Evolutionary conservation across 306 rosid species (phyloP), one percentile per base, ranked within the genome.

Genomic region (Lathyrus sativus): DNA sequence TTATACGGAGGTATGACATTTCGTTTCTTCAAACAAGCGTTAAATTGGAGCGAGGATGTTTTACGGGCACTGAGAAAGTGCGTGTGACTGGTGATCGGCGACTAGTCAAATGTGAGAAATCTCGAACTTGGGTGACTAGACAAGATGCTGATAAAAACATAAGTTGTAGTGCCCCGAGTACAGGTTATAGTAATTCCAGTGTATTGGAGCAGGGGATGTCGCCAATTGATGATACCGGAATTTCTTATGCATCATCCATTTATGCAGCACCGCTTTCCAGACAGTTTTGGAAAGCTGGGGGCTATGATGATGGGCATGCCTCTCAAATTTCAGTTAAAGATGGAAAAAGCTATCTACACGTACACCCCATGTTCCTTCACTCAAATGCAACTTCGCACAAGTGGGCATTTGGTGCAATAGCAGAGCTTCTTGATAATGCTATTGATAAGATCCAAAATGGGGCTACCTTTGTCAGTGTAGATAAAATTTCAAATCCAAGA

Each of bases 311-410:
- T 22, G 81, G 69, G 26, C 73, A 50, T 62, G 79, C 65, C 58
- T 78, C 97, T 24, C 89, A 79, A 79, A 74, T 76, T 76, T 35
- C 76, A n/a, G 22, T 76, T 71, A 87, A 86, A 86, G 98, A 83
- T 82, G 82, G 76, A 3, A 84, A 84, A 67, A 87, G 82, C 75
- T 83, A 86, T 79, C 80, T 93, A 58, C 89, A 81, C 24, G 86
- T 90, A 67, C 92, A 89, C 57, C 98, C 98, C 15, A 78, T 79
- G 90, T 92, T 92, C 79, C 95, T 92, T 80, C 97, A 93, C 79
- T 93, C 96, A 17, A 93, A 93, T 88, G 99, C 99, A 63, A 93
- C 99, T 51, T 93, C 96, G 4, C 99, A 93, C 73, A 93, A 90
- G 77, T 93, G 99, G 99, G 87, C 88, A 61, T 93, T 90, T 84